Evolutionary conservation across 805 yeast genomes (phyloP).

Genomic region (Brettanomyces custersianus): DNA sequence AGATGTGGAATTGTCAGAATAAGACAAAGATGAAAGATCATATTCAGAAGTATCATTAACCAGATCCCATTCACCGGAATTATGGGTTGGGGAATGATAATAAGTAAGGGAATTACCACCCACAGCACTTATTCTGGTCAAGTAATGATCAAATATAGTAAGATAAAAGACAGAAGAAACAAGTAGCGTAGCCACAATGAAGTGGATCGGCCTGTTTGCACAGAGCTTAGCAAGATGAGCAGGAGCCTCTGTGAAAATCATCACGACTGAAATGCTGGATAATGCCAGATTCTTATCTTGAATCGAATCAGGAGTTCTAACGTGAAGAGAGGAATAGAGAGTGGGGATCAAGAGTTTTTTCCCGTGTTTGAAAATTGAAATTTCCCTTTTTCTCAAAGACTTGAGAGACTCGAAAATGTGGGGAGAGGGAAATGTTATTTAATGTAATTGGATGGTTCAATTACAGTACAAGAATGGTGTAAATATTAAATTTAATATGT

Average conservation of each 20-base stretch:
- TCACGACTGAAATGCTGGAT: too few species aligned
- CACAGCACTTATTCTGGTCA: constrained; percentile 15
- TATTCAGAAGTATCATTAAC: constrained; percentile 31
- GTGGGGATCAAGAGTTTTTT: too few species aligned
- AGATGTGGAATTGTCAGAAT: background rate
- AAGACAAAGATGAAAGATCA: background rate
- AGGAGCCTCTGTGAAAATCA: constrained; percentile 15
- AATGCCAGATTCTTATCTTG: too few species aligned
- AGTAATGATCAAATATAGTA: constrained; percentile 60
- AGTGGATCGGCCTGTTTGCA: constrained; percentile 81
- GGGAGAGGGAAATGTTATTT: too few species aligned
- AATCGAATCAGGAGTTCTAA: too few species aligned
- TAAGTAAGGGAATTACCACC: constrained; percentile 18
- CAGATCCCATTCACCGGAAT: constrained; percentile 37
- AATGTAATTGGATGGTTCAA: too few species aligned
- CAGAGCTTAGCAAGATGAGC: constrained; percentile 35
- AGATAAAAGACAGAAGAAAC: constrained; percentile 76
- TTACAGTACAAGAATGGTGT: too few species aligned
- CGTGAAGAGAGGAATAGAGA: too few species aligned
- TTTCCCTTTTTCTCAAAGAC: too few species aligned
- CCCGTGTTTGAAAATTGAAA: too few species aligned
- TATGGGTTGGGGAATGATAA: constrained; percentile 28
- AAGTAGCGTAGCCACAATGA: constrained; percentile 61
- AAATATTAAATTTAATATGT: too few species aligned
- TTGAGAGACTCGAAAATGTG: too few species aligned